These are phyloP conservation scores for Seiridium unicorne DNA, from an alignment of 2,329 filamentous ascomycete species.

Conservation along the genomic window DNA sequence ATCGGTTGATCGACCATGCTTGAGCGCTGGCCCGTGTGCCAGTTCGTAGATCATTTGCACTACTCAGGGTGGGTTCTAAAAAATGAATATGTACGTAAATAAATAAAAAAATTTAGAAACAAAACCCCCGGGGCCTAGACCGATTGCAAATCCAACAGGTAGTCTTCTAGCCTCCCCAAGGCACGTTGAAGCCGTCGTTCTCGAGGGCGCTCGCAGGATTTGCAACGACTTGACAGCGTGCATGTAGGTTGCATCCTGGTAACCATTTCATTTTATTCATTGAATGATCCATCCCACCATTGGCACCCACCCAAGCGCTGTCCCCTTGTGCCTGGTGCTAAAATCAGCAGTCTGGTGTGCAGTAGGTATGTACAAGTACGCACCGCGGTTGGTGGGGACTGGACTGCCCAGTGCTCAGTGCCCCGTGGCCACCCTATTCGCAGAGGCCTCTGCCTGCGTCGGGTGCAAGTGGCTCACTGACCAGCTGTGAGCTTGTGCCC, in stretches of 20 bases:
- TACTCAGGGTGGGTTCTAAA: neutral
- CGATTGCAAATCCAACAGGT: neutral
- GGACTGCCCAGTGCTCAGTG: neutral
- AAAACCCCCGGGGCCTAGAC: neutral
- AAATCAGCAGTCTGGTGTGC: neutral
- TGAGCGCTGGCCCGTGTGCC: neutral
- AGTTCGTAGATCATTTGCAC: neutral
- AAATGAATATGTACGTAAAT: neutral
- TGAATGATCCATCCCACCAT: neutral
- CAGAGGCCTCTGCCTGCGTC: too few species aligned
- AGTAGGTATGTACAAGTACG: too few species aligned
- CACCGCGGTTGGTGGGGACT: neutral
- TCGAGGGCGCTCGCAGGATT: too few species aligned
- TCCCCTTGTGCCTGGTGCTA: neutral
- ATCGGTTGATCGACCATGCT: neutral
- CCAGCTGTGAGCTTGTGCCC: conserved; percentile 7
- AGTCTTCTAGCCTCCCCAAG: neutral
- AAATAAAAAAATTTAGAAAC: neutral
- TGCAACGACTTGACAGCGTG: too few species aligned
- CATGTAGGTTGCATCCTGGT: neutral
- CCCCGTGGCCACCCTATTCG: too few species aligned
- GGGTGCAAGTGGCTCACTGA: neutral
- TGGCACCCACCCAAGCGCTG: neutral
- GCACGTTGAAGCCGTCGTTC: too few species aligned
- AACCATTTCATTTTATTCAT: neutral